Evolutionary conservation across 2,329 filamentous ascomycete genomes (phyloP).

Genomic region (Didymella segeticola): DNA sequence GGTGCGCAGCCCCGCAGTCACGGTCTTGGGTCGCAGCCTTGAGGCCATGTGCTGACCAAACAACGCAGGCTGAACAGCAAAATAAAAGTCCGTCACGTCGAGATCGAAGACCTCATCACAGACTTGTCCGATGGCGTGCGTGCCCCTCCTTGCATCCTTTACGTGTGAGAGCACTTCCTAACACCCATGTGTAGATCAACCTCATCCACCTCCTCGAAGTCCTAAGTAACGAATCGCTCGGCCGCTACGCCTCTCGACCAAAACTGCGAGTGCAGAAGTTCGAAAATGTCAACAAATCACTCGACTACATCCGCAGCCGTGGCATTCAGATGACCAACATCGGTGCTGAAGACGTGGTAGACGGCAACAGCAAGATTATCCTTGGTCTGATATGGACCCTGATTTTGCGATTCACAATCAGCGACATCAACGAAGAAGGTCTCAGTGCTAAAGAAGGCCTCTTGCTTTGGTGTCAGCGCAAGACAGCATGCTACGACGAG

Average conservation of each 20-base stretch:
- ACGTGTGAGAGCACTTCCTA: constrained; percentile 5
- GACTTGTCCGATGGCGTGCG: constrained; percentile 94
- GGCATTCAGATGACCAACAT: constrained; percentile 99
- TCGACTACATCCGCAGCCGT: constrained; percentile 89
- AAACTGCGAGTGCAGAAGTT: constrained; percentile 96
- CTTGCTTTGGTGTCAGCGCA: constrained; percentile 95
- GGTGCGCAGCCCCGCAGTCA: constrained; percentile 58
- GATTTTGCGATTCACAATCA: constrained; percentile 97
- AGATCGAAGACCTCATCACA: constrained; percentile 83
- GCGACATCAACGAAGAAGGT: constrained; percentile 96
- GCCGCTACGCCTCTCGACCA: constrained; percentile 94
- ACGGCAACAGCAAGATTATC: constrained; percentile 97
- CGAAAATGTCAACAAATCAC: constrained; percentile 95
- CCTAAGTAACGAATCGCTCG: constrained; percentile 90
- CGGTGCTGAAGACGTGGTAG: constrained; percentile 96
- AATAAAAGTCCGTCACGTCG: constrained; percentile 76
- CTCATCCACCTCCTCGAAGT: constrained; percentile 98
- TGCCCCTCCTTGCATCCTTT: constrained; percentile 37
- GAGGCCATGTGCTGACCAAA: constrained; percentile 30
- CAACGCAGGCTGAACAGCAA: constrained; percentile 88
- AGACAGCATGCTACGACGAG: constrained; percentile 97
- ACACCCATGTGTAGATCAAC: constrained; percentile 68
- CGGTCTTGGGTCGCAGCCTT: constrained; percentile 10
- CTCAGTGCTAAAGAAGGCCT: constrained; percentile 97
- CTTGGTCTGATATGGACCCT: constrained; percentile 97